These are phyloP conservation scores for Copromyces sp. DNA, from an alignment of 495 filamentous ascomycete species.

Conservation along the genomic window DNA sequence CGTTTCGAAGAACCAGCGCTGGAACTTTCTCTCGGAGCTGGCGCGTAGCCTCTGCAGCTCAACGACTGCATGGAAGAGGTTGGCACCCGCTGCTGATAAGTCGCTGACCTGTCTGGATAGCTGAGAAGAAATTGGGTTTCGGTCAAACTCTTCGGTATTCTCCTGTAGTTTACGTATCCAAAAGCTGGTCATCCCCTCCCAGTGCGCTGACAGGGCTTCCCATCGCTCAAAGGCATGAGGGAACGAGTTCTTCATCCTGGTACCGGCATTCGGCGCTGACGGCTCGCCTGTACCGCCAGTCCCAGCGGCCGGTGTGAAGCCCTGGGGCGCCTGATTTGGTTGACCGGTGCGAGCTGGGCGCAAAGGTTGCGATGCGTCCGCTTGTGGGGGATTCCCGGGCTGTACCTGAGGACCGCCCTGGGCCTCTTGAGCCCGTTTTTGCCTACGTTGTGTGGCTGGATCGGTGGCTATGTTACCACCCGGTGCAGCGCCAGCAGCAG, in stretches of 20 bases:
- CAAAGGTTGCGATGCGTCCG: conserved; percentile 12
- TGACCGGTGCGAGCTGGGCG: conserved; percentile 17
- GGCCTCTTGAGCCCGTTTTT: conserved; percentile 21
- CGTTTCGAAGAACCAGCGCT: conserved; percentile 97
- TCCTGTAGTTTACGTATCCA: conserved; percentile 91
- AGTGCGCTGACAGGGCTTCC: conserved; percentile 93
- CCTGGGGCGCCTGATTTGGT: conserved; percentile 13
- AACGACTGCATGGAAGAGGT: conserved; percentile 94
- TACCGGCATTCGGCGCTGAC: conserved; percentile 17
- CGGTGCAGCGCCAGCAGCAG: conserved; percentile 51
- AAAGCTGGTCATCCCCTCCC: conserved; percentile 94
- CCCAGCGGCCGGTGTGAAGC: conserved; percentile 5
- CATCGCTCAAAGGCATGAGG: conserved; percentile 97
- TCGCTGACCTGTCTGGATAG: conserved; percentile 91
- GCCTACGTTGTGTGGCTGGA: conserved; percentile 33
- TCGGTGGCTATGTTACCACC: conserved; percentile 23
- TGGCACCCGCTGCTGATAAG: conserved; percentile 89
- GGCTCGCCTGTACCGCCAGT: conserved; percentile 16
- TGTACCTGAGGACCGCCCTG: conserved; percentile 8
- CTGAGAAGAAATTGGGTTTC: conserved; percentile 74
- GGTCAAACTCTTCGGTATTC: conserved; percentile 72
- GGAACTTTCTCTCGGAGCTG: conserved; percentile 93
- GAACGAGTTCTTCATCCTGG: conserved; percentile 48
- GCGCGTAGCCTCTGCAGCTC: conserved; percentile 93
- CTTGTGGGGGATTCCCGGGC: conserved; percentile 1